These are phyloP conservation scores for Symbiodinium natans DNA, from an alignment of 73 alveolate genomes.

Conservation along the genomic window DNA sequence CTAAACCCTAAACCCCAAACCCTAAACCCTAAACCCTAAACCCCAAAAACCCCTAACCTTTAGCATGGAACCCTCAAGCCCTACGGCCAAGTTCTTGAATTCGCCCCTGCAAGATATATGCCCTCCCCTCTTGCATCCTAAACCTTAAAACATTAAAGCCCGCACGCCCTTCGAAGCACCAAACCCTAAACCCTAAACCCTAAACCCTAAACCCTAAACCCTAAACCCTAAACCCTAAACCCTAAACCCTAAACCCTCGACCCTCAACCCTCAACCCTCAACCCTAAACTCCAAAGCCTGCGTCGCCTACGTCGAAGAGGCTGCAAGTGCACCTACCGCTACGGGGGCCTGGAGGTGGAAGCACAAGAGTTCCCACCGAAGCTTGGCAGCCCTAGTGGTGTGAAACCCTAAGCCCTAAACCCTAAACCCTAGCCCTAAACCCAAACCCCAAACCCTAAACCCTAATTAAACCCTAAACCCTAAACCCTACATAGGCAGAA, in stretches of 20 bases:
- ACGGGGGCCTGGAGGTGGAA: conserved; percentile 78
- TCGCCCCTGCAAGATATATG: too few relatives aligned
- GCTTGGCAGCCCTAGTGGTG: background rate
- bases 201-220: background rate
- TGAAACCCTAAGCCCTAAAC: too few relatives aligned
- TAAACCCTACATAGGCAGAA: too few relatives aligned
- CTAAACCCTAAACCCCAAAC: background rate
- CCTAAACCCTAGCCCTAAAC: too few relatives aligned
- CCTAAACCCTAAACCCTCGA: background rate
- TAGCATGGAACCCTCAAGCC: too few relatives aligned
- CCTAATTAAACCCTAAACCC: too few relatives aligned
- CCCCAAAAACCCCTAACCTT: too few relatives aligned
- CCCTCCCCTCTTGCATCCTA: too few relatives aligned
- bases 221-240: background rate
- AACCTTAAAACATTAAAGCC: too few relatives aligned
- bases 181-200: background rate
- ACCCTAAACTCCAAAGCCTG: background rate
- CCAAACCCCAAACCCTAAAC: too few relatives aligned
- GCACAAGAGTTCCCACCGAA: conserved; percentile 49
- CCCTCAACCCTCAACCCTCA: background rate
- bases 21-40: background rate
- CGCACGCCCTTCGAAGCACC: too few relatives aligned
- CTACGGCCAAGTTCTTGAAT: too few relatives aligned
- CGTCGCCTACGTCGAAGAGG: conserved; percentile 1
- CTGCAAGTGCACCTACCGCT: conserved; percentile 86